Evolutionary conservation across 768 basidiomycete genomes (phyloP), one percentile per base, ranked within the genome.

Genomic region (Termitomyces sp.): DNA sequence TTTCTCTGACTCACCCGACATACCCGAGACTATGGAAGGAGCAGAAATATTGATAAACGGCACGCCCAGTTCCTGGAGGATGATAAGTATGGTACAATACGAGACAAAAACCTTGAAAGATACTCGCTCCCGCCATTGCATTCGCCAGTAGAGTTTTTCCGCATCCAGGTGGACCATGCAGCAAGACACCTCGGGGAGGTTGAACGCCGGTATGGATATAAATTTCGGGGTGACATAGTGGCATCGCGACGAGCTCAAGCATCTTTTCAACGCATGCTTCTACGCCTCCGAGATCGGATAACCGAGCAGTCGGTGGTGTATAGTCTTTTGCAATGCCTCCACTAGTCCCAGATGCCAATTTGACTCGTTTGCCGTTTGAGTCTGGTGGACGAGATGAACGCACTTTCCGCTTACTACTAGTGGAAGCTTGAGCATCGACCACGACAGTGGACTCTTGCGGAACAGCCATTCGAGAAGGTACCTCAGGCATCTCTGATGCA

Each of bases 1-100:
- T 78, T 96, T 98, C 72, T 99, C 97, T 0, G 94, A 96, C 73
- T 99, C 97, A 50, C 97, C 97, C 0, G 94, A 97, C 94, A 98
- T 97, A 1, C 97, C 96, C 2, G 92, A 95, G 8, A 99, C 94
- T 61, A 99, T 90, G 0, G 92, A 93, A 0, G 97, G 97, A 0
- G 96, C 96, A 3, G 96, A 96, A 62, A 99, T 87, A 55, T 79
- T 91, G 65, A 99, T 95, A 70, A 99, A 98, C 0, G 96, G 96
- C 2, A 96, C 80, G 3, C 87, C 89, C 4, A 98, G 82, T 79
- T 98, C 95, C 96, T 97, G 66, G 14, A 45, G 12, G 53, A 11
- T 47, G 53, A 12, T 43, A 29, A 66, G 32, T 57, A 50, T 51
- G 38, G 29, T 17, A n/a, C 12, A 57, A 9, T 38, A 37, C 42